Evolutionary conservation across 352 stramenopile genomes (phyloP).

Genomic region (Phytophthora podocarpi): DNA sequence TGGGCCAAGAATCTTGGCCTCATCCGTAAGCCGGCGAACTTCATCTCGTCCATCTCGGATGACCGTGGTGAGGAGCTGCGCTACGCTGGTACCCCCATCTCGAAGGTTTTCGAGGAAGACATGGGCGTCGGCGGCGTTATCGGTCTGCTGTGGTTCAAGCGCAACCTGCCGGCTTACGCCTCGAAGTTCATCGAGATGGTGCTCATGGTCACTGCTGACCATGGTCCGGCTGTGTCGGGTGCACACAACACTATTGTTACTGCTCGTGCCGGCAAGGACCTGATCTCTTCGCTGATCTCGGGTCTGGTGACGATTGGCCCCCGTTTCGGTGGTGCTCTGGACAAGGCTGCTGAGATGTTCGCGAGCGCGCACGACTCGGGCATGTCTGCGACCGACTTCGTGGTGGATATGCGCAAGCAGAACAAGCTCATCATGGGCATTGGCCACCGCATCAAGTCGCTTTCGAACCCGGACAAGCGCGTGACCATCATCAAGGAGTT

Average conservation of each 20-base stretch:
- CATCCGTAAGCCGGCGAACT: constrained; percentile 96
- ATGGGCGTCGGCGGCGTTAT: constrained; percentile 95
- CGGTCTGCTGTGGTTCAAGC: constrained; percentile 96
- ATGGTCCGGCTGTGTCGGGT: constrained; percentile 95
- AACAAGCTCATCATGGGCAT: constrained; percentile 98
- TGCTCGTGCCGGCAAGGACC: constrained; percentile 95
- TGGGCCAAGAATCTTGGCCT: constrained; percentile 97
- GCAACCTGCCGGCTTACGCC: constrained; percentile 87
- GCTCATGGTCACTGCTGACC: constrained; percentile 97
- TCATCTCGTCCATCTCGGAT: constrained; percentile 98
- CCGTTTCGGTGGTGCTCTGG: constrained; percentile 95
- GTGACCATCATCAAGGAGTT: constrained; percentile 97
- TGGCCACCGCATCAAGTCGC: constrained; percentile 95
- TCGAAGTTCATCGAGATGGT: constrained; percentile 98
- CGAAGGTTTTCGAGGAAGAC: constrained; percentile 94
- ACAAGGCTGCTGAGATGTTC: constrained; percentile 95
- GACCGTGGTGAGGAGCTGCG: constrained; percentile 96
- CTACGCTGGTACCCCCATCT: constrained; percentile 96
- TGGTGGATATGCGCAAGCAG: constrained; percentile 94
- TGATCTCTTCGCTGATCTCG: constrained; percentile 96
- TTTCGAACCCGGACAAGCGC: constrained; percentile 96
- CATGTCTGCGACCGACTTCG: constrained; percentile 89
- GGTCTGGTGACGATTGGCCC: constrained; percentile 96
- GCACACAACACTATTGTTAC: constrained; percentile 97
- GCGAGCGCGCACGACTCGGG: constrained; percentile 90